Conservation (phyloP, 2,329 filamentous ascomycete species). For the Botryotinia globosa region DNA sequence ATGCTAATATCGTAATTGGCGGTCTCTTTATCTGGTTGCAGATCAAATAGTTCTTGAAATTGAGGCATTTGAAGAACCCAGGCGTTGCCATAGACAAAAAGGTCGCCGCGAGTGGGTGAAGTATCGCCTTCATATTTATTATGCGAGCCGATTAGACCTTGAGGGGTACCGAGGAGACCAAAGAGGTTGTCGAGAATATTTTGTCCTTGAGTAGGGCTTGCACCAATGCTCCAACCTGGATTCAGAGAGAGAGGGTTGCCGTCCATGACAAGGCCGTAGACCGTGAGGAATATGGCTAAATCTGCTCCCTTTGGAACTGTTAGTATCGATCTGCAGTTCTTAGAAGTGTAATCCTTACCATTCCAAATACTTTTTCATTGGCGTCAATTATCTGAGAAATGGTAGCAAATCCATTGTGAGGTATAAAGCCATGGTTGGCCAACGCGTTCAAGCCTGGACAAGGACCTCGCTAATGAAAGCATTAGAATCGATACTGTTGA, state of each 20-base stretch:
- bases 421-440: slow-evolving; percentile 44
- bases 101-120: slow-evolving; percentile 49
- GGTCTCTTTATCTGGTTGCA: slow-evolving; percentile 38
- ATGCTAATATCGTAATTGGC: slow-evolving; percentile 42
- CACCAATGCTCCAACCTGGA: slow-evolving; percentile 9
- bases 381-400: neutral
- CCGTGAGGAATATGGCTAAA: neutral
- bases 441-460: slow-evolving; percentile 44
- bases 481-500: neutral
- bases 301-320: slow-evolving; percentile 19
- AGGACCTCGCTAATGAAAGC: slow-evolving; percentile 20
- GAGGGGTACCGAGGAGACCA: slow-evolving; percentile 39
- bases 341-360: slow-evolving; percentile 30
- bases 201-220: neutral
- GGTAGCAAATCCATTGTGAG: slow-evolving; percentile 37
- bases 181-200: slow-evolving; percentile 30
- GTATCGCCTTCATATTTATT: slow-evolving; percentile 53
- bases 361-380: slow-evolving; percentile 43
- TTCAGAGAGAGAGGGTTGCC: slow-evolving; percentile 6
- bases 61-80: slow-evolving; percentile 33
- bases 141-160: slow-evolving; percentile 48
- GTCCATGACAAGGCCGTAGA: slow-evolving; percentile 6
- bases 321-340: slow-evolving; percentile 23
- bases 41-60: slow-evolving; percentile 48
- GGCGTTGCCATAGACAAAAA: slow-evolving; percentile 33